Evolutionary conservation across 345 rosid genomes (phyloP).

Genomic region (Gossypium australe): DNA sequence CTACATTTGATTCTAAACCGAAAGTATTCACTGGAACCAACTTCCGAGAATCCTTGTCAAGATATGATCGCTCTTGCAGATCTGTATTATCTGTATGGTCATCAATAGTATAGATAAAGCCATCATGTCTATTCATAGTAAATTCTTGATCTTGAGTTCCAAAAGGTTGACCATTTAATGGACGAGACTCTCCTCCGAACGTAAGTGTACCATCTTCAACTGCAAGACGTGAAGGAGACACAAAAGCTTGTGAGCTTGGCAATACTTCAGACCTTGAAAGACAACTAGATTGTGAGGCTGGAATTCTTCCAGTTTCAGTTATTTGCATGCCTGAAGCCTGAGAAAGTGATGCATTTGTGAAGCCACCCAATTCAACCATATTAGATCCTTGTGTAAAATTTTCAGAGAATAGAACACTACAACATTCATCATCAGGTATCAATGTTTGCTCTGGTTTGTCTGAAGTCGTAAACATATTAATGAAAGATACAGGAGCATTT

Average conservation of each 20-base stretch:
- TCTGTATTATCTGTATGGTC: conserved; percentile 30
- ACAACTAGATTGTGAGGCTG: conserved; percentile 35
- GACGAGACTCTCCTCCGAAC: conserved; percentile 35
- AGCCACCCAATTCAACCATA: conserved; percentile 32
- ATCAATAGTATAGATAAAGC: conserved; percentile 45
- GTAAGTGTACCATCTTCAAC: conserved; percentile 29
- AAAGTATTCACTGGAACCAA: conserved; percentile 59
- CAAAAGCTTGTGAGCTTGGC: conserved; percentile 41
- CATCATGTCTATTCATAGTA: conserved; percentile 27
- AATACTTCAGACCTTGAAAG: conserved; percentile 39
- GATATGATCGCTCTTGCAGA: conserved; percentile 44
- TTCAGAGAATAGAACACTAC: conserved; percentile 62
- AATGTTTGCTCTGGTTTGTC: conserved; percentile 45
- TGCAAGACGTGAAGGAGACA: conserved; percentile 29
- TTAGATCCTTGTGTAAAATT: conserved; percentile 33
- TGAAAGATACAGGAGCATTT: conserved; percentile 38
- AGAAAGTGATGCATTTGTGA: conserved; percentile 28
- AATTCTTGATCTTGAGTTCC: conserved; percentile 46
- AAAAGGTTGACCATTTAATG: conserved; percentile 32
- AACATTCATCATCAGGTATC: conserved; percentile 85
- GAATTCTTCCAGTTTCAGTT: conserved; percentile 33
- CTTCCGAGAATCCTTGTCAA: conserved; percentile 49
- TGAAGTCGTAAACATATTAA: conserved; percentile 31
- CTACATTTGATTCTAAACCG: conserved; percentile 36
- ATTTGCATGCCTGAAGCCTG: conserved; percentile 35